Evolutionary conservation across 345 rosid genomes (phyloP).

Genomic region (Cardiospermum halicacabum): DNA sequence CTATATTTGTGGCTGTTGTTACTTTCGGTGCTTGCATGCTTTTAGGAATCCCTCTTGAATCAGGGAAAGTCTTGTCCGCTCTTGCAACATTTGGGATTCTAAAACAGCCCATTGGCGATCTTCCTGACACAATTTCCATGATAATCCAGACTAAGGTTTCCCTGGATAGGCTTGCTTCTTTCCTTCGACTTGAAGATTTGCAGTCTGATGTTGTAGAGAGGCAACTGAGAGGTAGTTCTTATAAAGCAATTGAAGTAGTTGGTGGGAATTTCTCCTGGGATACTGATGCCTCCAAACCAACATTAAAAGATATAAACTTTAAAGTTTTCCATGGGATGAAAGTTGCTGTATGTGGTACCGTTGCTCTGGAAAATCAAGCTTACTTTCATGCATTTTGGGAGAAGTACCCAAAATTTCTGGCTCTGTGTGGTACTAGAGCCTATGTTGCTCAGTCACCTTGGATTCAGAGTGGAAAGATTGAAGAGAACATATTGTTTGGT

Average conservation of each 20-base stretch:
- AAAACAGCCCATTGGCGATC: constrained; percentile 47
- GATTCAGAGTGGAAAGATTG: constrained; percentile 75
- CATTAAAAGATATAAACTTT: constrained; percentile 45
- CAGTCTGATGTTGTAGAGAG: constrained; percentile 42
- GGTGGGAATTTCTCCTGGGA: constrained; percentile 60
- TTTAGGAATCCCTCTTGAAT: constrained; percentile 46
- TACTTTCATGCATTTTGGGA: constrained; percentile 59
- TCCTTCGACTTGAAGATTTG: constrained; percentile 47
- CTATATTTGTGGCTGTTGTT: neutral
- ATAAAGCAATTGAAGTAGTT: constrained; percentile 37
- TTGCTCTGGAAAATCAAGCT: constrained; percentile 70
- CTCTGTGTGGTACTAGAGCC: constrained; percentile 59
- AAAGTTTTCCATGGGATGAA: constrained; percentile 47
- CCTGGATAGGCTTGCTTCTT: constrained; percentile 56
- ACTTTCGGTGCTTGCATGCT: constrained; percentile 57
- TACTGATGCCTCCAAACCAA: constrained; percentile 30
- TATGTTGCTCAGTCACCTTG: constrained; percentile 79
- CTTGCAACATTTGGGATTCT: constrained; percentile 62
- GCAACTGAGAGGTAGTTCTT: constrained; percentile 38
- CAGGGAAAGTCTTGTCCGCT: constrained; percentile 17
- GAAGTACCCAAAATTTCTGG: constrained; percentile 65
- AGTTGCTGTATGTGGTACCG: constrained; percentile 71
- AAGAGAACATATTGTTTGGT: constrained; percentile 77
- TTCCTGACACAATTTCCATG: constrained; percentile 27
- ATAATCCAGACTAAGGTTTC: constrained; percentile 61